Base-by-base conservation (phyloP, 805 yeast genomes). In the Wickerhamiella spandovensis region DNA sequence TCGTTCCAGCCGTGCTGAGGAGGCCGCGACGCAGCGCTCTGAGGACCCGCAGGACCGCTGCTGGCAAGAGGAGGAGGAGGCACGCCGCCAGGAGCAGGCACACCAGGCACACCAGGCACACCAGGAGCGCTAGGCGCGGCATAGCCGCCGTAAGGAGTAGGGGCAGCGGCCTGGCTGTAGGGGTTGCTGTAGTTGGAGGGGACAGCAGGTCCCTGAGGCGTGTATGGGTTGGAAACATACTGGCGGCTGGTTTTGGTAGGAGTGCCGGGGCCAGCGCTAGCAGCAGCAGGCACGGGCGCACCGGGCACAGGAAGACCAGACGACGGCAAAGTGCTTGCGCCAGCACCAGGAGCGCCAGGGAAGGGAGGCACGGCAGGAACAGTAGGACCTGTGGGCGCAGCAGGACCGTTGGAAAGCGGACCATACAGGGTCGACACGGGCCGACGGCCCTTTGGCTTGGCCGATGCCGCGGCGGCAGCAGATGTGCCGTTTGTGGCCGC, bases 211-310 rank as follows among this genome's bases (percentile, higher is more conserved):
- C 53, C 56, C 9, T 62, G 52, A 51, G 67, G 64, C 51, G 65
- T 64, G 53, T 67, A 66, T 35, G 74, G 70, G 12, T 28, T 28
- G 32, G 32, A 15, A 4, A 28, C 32, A 45, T 67, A 64, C n/a
- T 61, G 51, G 18, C 62, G 46, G n/a, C 47, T 32, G 18, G 46
- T 20, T 25, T 46, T 54, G 17, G 45, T 49, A 2, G 60, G 53
- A 17, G 64, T 57, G 12, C 61, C 53, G 12, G 66, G 61, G 57
- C 48, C 18, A 54, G 42, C 9, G 49, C 52, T 48, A 42, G 39
- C 12, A 32, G 41, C 43, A 44, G 42, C 12, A 44, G 35, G 41
- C 44, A 32, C 5, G 54, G 56, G 58, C 51, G 20, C 56, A 53
- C 28, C 23, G 50, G 47, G 18, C 44, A 49, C 20, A 44, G 37